Evolutionary conservation across 805 yeast genomes (phyloP).

Genomic region (Maudiozyma pseudohumilis): DNA sequence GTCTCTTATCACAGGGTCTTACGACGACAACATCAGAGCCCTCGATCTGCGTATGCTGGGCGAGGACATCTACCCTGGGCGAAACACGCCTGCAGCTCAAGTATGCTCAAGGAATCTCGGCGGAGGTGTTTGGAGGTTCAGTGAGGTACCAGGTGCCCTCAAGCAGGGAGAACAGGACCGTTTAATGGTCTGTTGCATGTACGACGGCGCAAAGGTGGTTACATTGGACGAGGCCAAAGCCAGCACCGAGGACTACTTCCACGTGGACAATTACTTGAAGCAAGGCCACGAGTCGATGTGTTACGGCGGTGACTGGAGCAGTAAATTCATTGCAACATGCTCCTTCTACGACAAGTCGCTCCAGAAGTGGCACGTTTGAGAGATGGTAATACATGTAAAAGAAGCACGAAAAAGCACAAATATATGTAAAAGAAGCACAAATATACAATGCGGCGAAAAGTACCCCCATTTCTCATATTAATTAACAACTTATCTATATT

Average conservation of each 20-base stretch:
- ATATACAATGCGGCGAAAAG: too few relatives aligned
- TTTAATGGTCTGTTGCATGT: slow-evolving; percentile 84
- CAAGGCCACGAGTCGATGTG: slow-evolving; percentile 84
- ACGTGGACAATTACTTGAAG: slow-evolving; percentile 32
- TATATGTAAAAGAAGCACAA: too few relatives aligned
- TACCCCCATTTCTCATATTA: too few relatives aligned
- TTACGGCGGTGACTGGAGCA: slow-evolving; percentile 87
- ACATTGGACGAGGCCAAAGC: slow-evolving; percentile 25
- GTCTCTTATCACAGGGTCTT: slow-evolving; percentile 64
- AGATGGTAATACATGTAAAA: too few relatives aligned
- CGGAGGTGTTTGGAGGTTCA: slow-evolving; percentile 93
- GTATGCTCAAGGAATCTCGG: slow-evolving; percentile 44
- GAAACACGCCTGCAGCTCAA: slow-evolving; percentile 40
- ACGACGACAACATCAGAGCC: slow-evolving; percentile 68
- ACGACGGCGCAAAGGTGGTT: slow-evolving; percentile 79
- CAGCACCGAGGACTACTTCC: slow-evolving; percentile 29
- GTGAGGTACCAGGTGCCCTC: slow-evolving; percentile 43
- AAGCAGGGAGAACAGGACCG: slow-evolving; percentile 27
- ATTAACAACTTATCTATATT: too few relatives aligned
- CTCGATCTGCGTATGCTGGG: slow-evolving; percentile 56
- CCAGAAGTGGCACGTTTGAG: slow-evolving; percentile 57
- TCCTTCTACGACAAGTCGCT: slow-evolving; percentile 83
- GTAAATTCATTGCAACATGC: slow-evolving; percentile 60
- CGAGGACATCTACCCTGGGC: slow-evolving; percentile 37
- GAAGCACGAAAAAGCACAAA: too few relatives aligned